phyloP scores from a whole-genome alignment of 768 basidiomycete genomes.

The Lentinula aciculospora region DNA sequence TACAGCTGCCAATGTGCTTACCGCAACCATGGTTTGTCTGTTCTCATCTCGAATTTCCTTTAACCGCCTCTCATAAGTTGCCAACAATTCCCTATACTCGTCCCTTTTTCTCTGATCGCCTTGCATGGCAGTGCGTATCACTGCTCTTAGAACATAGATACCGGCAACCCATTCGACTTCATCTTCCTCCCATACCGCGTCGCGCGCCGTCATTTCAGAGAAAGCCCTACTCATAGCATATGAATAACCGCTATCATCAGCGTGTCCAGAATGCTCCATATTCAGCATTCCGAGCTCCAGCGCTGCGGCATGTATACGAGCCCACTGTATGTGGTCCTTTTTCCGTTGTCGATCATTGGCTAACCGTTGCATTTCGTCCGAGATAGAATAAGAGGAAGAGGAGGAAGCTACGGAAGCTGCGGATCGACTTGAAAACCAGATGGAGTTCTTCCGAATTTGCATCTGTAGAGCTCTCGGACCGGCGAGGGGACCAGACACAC shows the following conservation, averaged over 20 bases:
- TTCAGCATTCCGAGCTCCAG: constrained; percentile 52
- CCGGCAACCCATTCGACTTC: constrained; percentile 70
- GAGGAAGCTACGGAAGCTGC: constrained; percentile 5
- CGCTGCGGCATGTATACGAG: constrained; percentile 58
- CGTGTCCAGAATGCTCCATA: constrained; percentile 28
- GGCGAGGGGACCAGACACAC: constrained; percentile 47
- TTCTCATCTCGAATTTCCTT: constrained; percentile 68
- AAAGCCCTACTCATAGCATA: constrained; percentile 41
- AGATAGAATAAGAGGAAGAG: constrained; percentile 28
- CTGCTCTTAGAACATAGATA: constrained; percentile 49
- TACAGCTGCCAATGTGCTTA: constrained; percentile 18
- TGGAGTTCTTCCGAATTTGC: constrained; percentile 50
- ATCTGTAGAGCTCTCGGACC: constrained; percentile 55
- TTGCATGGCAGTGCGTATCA: constrained; percentile 48
- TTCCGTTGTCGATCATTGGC: constrained; percentile 53
- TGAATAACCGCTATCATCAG: constrained; percentile 37
- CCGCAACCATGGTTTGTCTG: constrained; percentile 55
- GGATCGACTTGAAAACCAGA: constrained; percentile 38
- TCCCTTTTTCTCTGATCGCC: constrained; percentile 41
- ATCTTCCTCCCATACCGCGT: constrained; percentile 60
- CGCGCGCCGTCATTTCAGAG: constrained; percentile 57
- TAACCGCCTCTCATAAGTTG: constrained; percentile 59
- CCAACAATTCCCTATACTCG: constrained; percentile 50
- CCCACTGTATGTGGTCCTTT: constrained; percentile 65
- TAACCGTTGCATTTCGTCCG: constrained; percentile 61